These are phyloP conservation scores for Monilinia laxa DNA, from an alignment of 2,329 filamentous ascomycete genomes.

Conservation along the genomic window DNA sequence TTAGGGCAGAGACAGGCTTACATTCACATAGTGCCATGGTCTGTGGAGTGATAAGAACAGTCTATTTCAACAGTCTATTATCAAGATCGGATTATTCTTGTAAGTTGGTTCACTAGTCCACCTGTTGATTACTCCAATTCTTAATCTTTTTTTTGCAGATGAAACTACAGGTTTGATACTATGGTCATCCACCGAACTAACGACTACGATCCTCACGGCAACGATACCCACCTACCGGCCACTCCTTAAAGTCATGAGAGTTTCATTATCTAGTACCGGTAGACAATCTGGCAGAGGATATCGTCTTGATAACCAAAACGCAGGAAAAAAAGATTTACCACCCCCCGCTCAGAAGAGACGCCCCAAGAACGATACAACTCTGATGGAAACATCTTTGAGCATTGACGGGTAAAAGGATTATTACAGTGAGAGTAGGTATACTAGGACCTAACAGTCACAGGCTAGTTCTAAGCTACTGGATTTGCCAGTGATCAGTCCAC, in stretches of 20 bases:
- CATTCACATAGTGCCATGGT: background rate
- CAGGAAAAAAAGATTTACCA: conserved; percentile 1
- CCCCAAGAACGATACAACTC: background rate
- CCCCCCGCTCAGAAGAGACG: background rate
- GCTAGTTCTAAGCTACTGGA: background rate
- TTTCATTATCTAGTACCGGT: background rate
- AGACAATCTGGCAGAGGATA: background rate
- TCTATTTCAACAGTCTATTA: background rate
- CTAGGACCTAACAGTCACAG: background rate
- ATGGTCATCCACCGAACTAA: conserved; percentile 45
- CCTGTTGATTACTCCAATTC: background rate
- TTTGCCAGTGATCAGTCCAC: background rate
- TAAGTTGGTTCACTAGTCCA: background rate
- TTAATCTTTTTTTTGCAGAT: conserved; percentile 21
- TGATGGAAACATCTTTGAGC: background rate
- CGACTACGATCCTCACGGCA: conserved; percentile 39
- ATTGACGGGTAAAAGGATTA: background rate
- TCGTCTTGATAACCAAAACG: background rate
- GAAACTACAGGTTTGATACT: conserved; percentile 45
- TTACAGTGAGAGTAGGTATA: background rate
- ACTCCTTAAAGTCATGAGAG: conserved; percentile 26
- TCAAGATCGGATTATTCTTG: conserved; percentile 11
- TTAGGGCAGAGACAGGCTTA: background rate
- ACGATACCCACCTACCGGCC: conserved; percentile 38
- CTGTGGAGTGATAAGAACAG: conserved; percentile 1